These are phyloP conservation scores for Lentinula detonsa DNA, from an alignment of 768 basidiomycete genomes.

Conservation along the genomic window DNA sequence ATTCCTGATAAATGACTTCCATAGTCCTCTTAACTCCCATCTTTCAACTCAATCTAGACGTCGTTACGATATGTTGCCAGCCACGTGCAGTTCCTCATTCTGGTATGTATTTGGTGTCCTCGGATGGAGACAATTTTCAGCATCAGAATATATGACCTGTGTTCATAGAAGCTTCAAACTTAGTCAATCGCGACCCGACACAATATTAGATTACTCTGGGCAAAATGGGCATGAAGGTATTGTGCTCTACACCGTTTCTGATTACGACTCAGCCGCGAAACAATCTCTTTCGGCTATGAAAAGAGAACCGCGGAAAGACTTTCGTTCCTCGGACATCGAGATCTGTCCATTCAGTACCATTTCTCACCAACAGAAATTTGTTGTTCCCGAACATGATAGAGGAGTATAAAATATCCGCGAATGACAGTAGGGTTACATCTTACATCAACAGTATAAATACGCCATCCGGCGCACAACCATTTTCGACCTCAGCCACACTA, in stretches of 20 bases:
- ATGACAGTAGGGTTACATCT: constrained; percentile 7
- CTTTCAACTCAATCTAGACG: neutral
- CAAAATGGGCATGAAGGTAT: neutral
- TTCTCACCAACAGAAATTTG: constrained; percentile 6
- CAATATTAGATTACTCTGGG: neutral
- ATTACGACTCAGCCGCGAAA: constrained; percentile 1
- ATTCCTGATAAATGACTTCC: neutral
- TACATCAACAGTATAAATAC: constrained; percentile 7
- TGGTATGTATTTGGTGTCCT: neutral
- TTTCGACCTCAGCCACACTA: neutral
- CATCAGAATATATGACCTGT: neutral
- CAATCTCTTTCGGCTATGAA: neutral
- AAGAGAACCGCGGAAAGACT: constrained; percentile 3
- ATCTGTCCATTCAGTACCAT: constrained; percentile 3
- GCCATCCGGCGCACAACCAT: neutral
- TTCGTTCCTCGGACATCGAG: constrained; percentile 5
- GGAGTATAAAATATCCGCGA: constrained; percentile 7
- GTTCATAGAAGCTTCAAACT: neutral
- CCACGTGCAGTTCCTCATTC: neutral
- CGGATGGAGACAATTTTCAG: neutral
- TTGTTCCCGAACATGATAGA: constrained; percentile 3
- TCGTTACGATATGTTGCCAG: neutral
- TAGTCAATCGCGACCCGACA: neutral
- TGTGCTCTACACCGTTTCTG: neutral
- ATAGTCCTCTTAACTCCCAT: neutral